Percentiles rank a stretch among this genome's conserved stretches.
Conservation (phyloP, 1,284 basidiomycete genomes). For the Heliocybe sulcata region DNA sequence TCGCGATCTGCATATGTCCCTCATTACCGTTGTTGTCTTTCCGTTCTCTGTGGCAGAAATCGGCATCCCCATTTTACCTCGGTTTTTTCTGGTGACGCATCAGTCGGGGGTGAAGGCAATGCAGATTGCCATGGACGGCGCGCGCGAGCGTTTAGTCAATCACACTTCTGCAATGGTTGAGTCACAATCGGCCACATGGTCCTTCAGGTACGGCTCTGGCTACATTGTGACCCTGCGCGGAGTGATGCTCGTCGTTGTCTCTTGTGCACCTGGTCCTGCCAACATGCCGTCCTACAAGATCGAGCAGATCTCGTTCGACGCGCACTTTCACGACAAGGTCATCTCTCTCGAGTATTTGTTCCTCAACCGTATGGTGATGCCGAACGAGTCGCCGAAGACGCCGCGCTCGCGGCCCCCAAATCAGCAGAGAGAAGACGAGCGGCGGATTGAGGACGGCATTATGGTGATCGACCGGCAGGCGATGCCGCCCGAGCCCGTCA, state of each 20-base stretch:
- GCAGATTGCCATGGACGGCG: conserved; percentile 64
- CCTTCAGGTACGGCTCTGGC: conserved; percentile 67
- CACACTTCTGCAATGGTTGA: conserved; percentile 53
- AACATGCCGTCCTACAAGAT: conserved; percentile 7
- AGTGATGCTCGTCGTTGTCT: conserved; percentile 55
- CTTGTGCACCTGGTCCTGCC: conserved; percentile 23
- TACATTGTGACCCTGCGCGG: conserved; percentile 69
- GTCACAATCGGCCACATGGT: conserved; percentile 65
- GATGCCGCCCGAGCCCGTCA: conserved; percentile 72
- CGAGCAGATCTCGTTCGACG: conserved; percentile 16
- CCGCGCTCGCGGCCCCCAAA: conserved; percentile 3
- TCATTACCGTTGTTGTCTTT: conserved; percentile 3
- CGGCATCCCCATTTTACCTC: conserved; percentile 65
- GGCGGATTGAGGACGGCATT: conserved; percentile 50
- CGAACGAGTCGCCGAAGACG: not conserved
- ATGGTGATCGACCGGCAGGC: conserved; percentile 48
- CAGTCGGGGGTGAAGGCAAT: conserved; percentile 77
- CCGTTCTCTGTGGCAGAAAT: conserved; percentile 45
- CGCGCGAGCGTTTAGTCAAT: conserved; percentile 48
- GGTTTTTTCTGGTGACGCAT: conserved; percentile 74
- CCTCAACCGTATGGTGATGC: conserved; percentile 15
- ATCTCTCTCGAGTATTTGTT: conserved; percentile 51
- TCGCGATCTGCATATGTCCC: not conserved
- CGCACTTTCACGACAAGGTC: conserved; percentile 60
- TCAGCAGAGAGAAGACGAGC: conserved; percentile 21